A percentile compares a stretch with the other conserved stretches of the same genome.
These are phyloP conservation scores for Vanilla planifolia DNA, from an alignment of 106 monocot genomes.

Conservation along the genomic window DNA sequence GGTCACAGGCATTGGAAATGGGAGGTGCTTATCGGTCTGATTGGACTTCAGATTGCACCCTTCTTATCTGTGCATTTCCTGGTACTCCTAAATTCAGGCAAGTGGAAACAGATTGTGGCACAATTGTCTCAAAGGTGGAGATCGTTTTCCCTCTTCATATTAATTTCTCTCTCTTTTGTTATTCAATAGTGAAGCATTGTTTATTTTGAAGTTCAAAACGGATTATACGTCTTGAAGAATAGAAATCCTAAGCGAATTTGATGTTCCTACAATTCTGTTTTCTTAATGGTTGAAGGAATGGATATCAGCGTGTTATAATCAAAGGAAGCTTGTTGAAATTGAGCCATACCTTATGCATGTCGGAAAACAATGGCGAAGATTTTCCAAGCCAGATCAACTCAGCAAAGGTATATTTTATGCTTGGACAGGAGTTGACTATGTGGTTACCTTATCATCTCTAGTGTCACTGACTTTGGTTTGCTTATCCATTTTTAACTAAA, in stretches of 20 bases:
- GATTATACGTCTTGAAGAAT: background rate
- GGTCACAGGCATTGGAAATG: slow-evolving; percentile 80
- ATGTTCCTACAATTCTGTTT: background rate
- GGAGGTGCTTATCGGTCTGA: slow-evolving; percentile 78
- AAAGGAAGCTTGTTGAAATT: slow-evolving; percentile 83
- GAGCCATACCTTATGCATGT: slow-evolving; percentile 86
- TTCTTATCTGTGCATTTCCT: slow-evolving; percentile 92
- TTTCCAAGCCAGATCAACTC: slow-evolving; percentile 15
- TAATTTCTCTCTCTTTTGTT: background rate
- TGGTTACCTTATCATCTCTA: background rate
- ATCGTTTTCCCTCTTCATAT: background rate
- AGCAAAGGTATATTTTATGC: no score
- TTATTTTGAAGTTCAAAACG: slow-evolving; percentile 1
- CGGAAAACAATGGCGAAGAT: slow-evolving; percentile 87
- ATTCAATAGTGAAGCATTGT: background rate
- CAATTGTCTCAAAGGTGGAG: slow-evolving; percentile 87
- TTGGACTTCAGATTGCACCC: slow-evolving; percentile 86
- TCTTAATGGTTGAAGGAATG: slow-evolving; percentile 53
- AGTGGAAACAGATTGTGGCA: slow-evolving; percentile 77
- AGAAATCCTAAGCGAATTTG: background rate
- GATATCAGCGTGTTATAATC: slow-evolving; percentile 71
- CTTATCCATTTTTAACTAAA: no score
- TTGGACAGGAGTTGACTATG: no score
- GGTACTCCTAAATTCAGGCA: slow-evolving; percentile 96
- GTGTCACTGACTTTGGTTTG: no score